Percentiles rank a stretch among this genome's conserved stretches.
These are phyloP conservation scores for Wallemia ichthyophaga DNA, from an alignment of 1,284 basidiomycete genomes.

Conservation along the genomic window DNA sequence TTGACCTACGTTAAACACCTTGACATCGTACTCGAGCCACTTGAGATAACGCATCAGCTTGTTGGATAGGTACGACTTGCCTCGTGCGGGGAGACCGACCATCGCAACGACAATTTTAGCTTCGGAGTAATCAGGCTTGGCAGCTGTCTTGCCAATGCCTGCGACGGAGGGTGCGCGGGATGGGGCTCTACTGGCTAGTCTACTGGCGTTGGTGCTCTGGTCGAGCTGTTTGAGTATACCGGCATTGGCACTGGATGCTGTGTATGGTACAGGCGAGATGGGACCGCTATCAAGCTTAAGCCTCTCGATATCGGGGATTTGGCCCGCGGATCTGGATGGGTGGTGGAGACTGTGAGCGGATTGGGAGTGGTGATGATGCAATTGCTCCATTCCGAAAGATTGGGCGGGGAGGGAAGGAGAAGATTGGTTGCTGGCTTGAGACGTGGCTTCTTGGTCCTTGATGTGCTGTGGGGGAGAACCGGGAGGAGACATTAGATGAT, in stretches of 20 bases:
- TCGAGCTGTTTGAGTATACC: conserved; percentile 5
- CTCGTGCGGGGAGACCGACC: conserved; percentile 59
- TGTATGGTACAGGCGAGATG: background rate
- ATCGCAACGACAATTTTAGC: conserved; percentile 96
- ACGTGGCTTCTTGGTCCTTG: background rate
- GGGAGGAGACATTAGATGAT: too few species aligned
- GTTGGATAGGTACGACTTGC: conserved; percentile 58
- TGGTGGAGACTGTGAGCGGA: background rate
- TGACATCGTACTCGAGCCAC: conserved; percentile 98
- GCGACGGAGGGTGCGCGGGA: conserved; percentile 16
- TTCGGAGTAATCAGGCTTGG: conserved; percentile 90
- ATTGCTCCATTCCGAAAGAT: background rate
- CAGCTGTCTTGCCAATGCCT: conserved; percentile 23
- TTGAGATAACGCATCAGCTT: conserved; percentile 56
- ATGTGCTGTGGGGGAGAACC: background rate
- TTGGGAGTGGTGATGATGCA: background rate
- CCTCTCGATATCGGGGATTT: background rate
- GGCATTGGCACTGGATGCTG: background rate
- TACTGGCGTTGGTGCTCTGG: conserved; percentile 3
- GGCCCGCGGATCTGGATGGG: background rate
- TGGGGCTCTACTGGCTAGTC: conserved; percentile 12
- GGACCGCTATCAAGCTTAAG: background rate
- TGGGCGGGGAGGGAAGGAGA: background rate
- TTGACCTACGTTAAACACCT: conserved; percentile 97
- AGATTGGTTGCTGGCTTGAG: background rate